A percentile compares a stretch with the other conserved stretches of the same genome.
Evolutionary conservation across 139 green algal species (phyloP).

Genomic region (Auxenochlorella pyrenoidosa): DNA sequence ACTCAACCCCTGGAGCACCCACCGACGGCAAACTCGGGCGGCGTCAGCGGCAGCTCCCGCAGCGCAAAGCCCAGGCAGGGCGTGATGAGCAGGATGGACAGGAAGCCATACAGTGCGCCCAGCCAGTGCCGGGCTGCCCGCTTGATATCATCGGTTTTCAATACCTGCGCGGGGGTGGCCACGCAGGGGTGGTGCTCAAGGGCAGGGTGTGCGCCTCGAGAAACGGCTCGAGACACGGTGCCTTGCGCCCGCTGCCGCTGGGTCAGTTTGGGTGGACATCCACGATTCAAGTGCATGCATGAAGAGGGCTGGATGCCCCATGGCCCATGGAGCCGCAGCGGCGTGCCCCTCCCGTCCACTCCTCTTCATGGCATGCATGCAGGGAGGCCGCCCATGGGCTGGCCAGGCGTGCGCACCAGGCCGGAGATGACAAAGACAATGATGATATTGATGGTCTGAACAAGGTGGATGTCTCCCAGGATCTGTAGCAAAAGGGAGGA

Average conservation of each 20-base stretch:
- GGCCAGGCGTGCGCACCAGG: conserved; percentile 47
- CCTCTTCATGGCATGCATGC: no score
- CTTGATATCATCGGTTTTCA: conserved; percentile 72
- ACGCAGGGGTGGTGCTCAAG: no score
- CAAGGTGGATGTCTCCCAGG: conserved; percentile 10
- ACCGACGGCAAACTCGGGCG: conserved; percentile 67
- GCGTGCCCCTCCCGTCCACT: no score
- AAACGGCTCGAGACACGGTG: no score
- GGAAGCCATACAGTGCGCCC: conserved; percentile 43
- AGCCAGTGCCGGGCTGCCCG: conserved; percentile 58
- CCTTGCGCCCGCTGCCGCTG: no score
- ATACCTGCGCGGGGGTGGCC: background rate
- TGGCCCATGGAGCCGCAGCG: no score
- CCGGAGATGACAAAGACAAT: conserved; percentile 80
- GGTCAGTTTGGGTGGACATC: no score
- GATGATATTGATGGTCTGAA: conserved; percentile 43
- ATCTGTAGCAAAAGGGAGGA: background rate
- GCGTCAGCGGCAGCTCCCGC: conserved; percentile 54
- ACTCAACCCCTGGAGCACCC: background rate
- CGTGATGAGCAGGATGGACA: conserved; percentile 73
- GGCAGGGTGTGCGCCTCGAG: no score
- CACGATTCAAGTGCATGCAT: no score
- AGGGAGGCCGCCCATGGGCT: no score
- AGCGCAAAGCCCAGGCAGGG: conserved; percentile 73
- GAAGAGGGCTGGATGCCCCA: no score